Evolutionary conservation across 2,329 filamentous ascomycete species (phyloP).

Genomic region (Pleomassaria siparia): DNA sequence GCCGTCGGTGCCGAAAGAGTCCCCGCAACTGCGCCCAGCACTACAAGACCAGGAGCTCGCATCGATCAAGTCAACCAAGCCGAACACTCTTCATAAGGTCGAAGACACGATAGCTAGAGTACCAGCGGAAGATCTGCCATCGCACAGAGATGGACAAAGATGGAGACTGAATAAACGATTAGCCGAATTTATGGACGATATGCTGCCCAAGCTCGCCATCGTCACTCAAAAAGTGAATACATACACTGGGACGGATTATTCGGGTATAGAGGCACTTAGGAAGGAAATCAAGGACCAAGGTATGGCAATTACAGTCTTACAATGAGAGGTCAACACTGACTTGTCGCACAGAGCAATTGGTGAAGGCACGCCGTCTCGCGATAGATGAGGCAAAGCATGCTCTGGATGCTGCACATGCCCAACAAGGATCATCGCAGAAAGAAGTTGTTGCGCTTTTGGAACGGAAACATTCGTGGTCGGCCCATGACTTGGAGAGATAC

Average conservation of each 20-base stretch:
- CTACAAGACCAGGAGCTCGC: not conserved
- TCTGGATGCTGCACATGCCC: constrained; percentile 82
- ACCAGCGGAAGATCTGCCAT: constrained; percentile 51
- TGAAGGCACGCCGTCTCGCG: constrained; percentile 61
- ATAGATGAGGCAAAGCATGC: constrained; percentile 72
- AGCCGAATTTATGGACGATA: constrained; percentile 78
- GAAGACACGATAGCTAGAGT: constrained; percentile 21
- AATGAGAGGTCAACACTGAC: constrained; percentile 9
- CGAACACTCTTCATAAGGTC: constrained; percentile 1
- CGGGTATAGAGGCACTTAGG: constrained; percentile 84
- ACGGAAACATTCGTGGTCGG: constrained; percentile 89
- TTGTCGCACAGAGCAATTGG: constrained; percentile 50
- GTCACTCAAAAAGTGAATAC: constrained; percentile 90
- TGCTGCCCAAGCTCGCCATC: constrained; percentile 81
- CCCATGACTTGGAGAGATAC: constrained; percentile 87
- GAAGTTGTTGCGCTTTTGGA: constrained; percentile 94
- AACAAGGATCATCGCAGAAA: constrained; percentile 85
- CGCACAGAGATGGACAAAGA: constrained; percentile 55
- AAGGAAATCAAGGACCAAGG: constrained; percentile 70
- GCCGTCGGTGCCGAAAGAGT: constrained; percentile 17
- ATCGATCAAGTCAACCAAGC: not conserved
- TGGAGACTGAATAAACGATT: constrained; percentile 63
- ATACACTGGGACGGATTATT: constrained; percentile 83
- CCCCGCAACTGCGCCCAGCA: not conserved
- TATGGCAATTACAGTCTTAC: constrained; percentile 19